phyloP scores from a whole-genome alignment of 2,329 filamentous ascomycete species.

The Curvularia verruculosa region DNA sequence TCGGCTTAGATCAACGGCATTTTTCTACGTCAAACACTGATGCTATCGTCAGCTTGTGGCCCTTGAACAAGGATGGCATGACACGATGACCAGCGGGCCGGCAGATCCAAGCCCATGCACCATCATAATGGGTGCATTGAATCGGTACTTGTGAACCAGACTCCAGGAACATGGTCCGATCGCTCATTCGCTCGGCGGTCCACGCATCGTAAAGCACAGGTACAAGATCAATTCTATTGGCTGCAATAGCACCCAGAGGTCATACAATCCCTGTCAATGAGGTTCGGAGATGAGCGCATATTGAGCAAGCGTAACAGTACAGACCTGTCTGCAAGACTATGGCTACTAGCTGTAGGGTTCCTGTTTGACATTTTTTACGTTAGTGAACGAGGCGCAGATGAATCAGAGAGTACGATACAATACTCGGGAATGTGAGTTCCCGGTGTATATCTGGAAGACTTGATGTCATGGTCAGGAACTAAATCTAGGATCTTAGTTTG shows the following conservation, averaged over 20 bases:
- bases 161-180: slow-evolving; percentile 8
- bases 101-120: slow-evolving; percentile 23
- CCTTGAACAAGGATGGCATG: slow-evolving; percentile 16
- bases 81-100: slow-evolving; percentile 23
- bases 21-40: slow-evolving; percentile 18
- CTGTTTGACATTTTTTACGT: slow-evolving; percentile 9
- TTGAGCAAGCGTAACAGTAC: slow-evolving; percentile 5
- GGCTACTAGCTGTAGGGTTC: slow-evolving; percentile 19
- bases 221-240: slow-evolving; percentile 11
- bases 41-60: slow-evolving; percentile 23
- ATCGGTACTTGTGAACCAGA: slow-evolving; percentile 16
- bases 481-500: slow-evolving; percentile 14
- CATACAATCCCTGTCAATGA: slow-evolving; percentile 2
- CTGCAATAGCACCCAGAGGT: neutral
- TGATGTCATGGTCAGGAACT: slow-evolving; percentile 17
- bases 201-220: neutral
- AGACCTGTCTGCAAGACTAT: slow-evolving; percentile 12
- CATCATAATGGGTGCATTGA: slow-evolving; percentile 8
- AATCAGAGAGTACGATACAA: slow-evolving; percentile 15
- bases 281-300: neutral
- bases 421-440: slow-evolving; percentile 26
- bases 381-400: slow-evolving; percentile 12
- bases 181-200: slow-evolving; percentile 20
- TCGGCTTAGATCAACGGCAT: slow-evolving; percentile 17
- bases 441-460: slow-evolving; percentile 21